Percentiles rank a stretch among this genome's conserved stretches.
Evolutionary conservation across 2,329 filamentous ascomycete species (phyloP).

Genomic region (Fusarium gaditjirri): DNA sequence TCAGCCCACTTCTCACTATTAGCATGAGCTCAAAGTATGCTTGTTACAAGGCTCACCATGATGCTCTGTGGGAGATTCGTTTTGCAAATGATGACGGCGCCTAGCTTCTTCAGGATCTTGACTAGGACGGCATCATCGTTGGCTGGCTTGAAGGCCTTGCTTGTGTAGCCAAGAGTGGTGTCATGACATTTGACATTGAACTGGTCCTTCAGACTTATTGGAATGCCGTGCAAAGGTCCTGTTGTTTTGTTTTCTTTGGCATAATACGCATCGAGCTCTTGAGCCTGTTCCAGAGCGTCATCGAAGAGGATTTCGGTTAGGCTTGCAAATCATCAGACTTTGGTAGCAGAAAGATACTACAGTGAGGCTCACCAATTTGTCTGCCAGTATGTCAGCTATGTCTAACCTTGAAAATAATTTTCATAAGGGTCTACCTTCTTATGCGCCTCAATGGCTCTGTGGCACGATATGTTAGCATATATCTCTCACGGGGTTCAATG

Average conservation of each 20-base stretch:
- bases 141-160: conserved; percentile 60
- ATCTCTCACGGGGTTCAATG: fast-evolving
- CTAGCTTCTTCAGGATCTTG: conserved; percentile 58
- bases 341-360: background rate
- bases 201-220: conserved; percentile 62
- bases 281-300: conserved; percentile 30
- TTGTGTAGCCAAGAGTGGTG: conserved; percentile 68
- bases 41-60: background rate
- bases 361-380: conserved; percentile 19
- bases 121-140: conserved; percentile 60
- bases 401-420: too few relatives aligned
- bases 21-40: fast-evolving
- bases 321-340: background rate
- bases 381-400: background rate
- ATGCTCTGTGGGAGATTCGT: conserved; percentile 34
- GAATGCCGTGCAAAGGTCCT: conserved; percentile 39
- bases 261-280: conserved; percentile 19
- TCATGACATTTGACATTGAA: conserved; percentile 69
- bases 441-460: conserved; percentile 21
- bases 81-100: conserved; percentile 61
- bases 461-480: background rate
- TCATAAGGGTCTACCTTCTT: background rate
- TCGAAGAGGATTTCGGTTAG: conserved; percentile 34
- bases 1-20: conserved; percentile 24
- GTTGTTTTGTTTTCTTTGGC: background rate